Evolutionary conservation across 805 yeast genomes (phyloP).

Genomic region (Saturnispora zaruensis): DNA sequence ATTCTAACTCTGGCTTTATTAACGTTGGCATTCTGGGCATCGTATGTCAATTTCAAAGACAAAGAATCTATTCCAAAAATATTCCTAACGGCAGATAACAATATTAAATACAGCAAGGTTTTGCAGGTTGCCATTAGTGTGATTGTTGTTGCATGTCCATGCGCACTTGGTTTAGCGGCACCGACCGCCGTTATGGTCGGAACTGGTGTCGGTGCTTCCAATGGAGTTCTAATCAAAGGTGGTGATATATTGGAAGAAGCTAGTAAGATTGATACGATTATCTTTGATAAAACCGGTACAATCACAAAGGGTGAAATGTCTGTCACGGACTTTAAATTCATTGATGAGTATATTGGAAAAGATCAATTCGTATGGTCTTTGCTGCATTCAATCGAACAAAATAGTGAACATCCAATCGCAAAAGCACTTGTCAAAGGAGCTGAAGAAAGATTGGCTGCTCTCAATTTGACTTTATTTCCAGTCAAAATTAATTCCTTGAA

Average conservation of each 20-base stretch:
- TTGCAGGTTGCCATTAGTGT: constrained; percentile 81
- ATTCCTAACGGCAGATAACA: constrained; percentile 20
- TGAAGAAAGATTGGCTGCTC: constrained; percentile 1
- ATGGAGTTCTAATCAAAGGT: constrained; percentile 88
- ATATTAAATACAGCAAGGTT: constrained; percentile 22
- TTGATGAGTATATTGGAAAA: constrained; percentile 8
- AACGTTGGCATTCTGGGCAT: constrained; percentile 62
- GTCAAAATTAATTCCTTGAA: constrained; percentile 29
- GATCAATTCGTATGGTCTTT: constrained; percentile 39
- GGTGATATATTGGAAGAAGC: constrained; percentile 82
- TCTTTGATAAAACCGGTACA: constrained; percentile 96
- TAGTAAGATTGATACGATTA: constrained; percentile 49
- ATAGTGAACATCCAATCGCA: constrained; percentile 86
- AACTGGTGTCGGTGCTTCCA: constrained; percentile 87
- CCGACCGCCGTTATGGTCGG: constrained; percentile 99
- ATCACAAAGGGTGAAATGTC: constrained; percentile 78
- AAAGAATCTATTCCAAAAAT: constrained; percentile 19
- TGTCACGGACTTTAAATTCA: constrained; percentile 23
- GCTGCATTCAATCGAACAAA: constrained; percentile 51
- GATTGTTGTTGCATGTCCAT: constrained; percentile 96
- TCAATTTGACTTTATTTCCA: not conserved
- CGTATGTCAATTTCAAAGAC: constrained; percentile 25
- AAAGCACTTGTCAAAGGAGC: constrained; percentile 47
- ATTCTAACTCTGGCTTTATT: constrained; percentile 52
- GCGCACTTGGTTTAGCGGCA: constrained; percentile 94